phyloP scores from a whole-genome alignment of 2,329 filamentous ascomycete genomes.

The Seiridium cupressi region DNA sequence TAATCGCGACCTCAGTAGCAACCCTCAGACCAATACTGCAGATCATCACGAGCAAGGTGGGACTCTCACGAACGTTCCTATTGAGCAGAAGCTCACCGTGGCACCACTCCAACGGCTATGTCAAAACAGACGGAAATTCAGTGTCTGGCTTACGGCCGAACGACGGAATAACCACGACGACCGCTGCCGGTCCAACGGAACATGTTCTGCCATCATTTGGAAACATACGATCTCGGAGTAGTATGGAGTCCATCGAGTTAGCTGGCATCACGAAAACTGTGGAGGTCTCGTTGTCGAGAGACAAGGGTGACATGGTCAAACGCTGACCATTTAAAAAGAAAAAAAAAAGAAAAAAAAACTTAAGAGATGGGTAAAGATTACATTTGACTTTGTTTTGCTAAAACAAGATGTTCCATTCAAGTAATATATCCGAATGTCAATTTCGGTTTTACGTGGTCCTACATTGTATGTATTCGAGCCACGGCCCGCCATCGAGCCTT shows the following conservation, averaged over 20 bases:
- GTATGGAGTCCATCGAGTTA: neutral
- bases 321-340: neutral
- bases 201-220: neutral
- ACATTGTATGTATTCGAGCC: no score
- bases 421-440: no score
- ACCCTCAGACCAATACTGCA: neutral
- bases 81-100: neutral
- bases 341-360: no score
- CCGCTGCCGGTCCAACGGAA: neutral
- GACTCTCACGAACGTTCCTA: neutral
- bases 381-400: no score
- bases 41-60: neutral
- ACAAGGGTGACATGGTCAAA: neutral
- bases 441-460: no score
- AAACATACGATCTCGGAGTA: neutral
- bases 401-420: no score
- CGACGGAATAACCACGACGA: neutral
- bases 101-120: neutral
- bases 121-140: conserved; percentile 1
- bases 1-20: conserved; percentile 1
- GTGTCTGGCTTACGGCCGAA: neutral
- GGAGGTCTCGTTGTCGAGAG: conserved; percentile 1
- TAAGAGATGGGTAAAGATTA: no score
- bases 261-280: neutral
- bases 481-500: no score